Evolutionary conservation across 345 rosid genomes (phyloP).

Genomic region (Eucalyptus curtisii): DNA sequence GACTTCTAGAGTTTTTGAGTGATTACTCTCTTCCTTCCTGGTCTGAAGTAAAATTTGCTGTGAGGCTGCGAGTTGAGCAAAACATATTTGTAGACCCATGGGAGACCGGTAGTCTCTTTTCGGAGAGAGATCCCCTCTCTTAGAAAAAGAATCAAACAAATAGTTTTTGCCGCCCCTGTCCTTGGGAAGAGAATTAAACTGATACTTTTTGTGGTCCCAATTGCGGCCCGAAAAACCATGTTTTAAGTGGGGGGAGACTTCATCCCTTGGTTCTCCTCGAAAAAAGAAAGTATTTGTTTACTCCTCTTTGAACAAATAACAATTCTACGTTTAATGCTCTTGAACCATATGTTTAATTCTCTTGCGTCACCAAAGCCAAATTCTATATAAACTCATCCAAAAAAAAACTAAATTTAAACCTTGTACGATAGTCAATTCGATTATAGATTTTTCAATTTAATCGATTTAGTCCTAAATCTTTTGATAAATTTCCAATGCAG

Average conservation of each 20-base stretch:
- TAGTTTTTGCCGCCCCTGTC: no score
- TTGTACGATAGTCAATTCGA: fast-evolving
- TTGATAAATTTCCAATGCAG: background rate
- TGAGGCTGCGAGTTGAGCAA: no score
- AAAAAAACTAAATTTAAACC: background rate
- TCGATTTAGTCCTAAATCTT: fast-evolving
- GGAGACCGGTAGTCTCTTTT: no score
- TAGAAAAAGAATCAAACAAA: no score
- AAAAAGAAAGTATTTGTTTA: background rate
- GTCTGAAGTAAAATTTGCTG: no score
- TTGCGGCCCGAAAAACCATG: no score
- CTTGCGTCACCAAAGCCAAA: background rate
- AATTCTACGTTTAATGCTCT: no score
- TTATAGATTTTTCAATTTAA: background rate
- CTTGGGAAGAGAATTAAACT: no score
- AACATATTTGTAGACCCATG: no score
- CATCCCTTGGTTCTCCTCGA: background rate
- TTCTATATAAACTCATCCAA: background rate
- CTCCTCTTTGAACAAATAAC: background rate
- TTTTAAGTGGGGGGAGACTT: background rate
- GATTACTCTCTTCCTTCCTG: no score
- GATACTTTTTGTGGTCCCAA: background rate
- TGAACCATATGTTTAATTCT: background rate
- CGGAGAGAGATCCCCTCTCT: no score
- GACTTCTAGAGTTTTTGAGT: no score